phyloP scores from a whole-genome alignment of 805 yeast species.

The Zygosaccharomyces bisporus region DNA sequence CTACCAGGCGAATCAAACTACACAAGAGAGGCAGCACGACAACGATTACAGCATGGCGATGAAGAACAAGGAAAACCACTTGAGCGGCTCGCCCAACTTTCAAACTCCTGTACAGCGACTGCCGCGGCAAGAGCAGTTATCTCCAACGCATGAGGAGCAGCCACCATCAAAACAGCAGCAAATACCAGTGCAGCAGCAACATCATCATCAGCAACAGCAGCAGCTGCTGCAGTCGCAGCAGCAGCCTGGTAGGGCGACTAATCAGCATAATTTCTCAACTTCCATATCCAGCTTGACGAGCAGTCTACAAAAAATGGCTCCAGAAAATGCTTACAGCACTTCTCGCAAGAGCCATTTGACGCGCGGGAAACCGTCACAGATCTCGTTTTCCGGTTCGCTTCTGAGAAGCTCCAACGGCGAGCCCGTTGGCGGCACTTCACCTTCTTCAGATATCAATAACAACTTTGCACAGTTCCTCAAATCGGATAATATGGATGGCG shows the following conservation, averaged over 20 bases:
- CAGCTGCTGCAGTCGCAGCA: constrained; percentile 1
- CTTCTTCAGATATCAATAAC: constrained; percentile 27
- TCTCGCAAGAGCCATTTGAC: constrained; percentile 14
- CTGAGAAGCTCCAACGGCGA: constrained; percentile 10
- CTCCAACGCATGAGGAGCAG: background rate
- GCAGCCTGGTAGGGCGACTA: background rate
- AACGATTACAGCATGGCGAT: constrained; percentile 5
- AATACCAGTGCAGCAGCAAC: background rate
- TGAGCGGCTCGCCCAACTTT: background rate
- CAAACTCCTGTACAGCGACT: background rate
- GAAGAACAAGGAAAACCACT: background rate
- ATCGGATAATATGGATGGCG: constrained; percentile 39
- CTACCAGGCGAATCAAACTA: constrained; percentile 7
- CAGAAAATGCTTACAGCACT: constrained; percentile 13
- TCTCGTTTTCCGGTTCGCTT: constrained; percentile 13
- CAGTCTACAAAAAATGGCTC: constrained; percentile 26
- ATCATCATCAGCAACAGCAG: constrained; percentile 3
- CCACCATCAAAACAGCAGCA: constrained; percentile 1
- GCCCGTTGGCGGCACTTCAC: constrained; percentile 7
- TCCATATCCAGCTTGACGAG: constrained; percentile 34
- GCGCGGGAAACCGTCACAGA: constrained; percentile 16
- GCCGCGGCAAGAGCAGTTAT: background rate
- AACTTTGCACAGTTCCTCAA: constrained; percentile 44
- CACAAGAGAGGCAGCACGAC: constrained; percentile 2
- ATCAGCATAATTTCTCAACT: constrained; percentile 24